Base-by-base conservation (phyloP, 768 basidiomycete species). In the Leccinum obscurum region DNA sequence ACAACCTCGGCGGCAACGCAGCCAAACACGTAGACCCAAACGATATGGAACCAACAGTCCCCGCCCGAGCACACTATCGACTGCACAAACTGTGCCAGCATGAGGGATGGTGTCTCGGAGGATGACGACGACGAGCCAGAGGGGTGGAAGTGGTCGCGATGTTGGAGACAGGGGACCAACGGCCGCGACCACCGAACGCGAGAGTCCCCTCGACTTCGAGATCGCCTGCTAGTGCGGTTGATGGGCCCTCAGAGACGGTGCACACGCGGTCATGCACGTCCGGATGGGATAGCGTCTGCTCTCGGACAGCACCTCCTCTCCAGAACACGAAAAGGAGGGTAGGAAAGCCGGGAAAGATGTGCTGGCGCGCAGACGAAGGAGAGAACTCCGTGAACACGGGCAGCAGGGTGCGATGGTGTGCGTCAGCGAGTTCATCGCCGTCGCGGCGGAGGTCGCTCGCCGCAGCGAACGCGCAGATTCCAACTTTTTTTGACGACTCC, bases 401-500 rank as follows among this genome's bases (percentile, higher is more conserved):
- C 6, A 68, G n/a, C 1, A 68, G 28, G 0, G 63, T 57, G 6
- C 61, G 59, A 9, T 24, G 34, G 15, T 68, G 61, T 1, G 26
- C 2, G 13, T 32, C 32, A 5, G 35, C 52, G 2, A 52, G 17
- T 3, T 35, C 24, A 1, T 49, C 20, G 10, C 35, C 56, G 0
- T 20, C 44, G 3, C 7, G 8, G 51, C 32, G 57, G 6, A 34
- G 37, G 2, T 68, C 64, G 1, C 53, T 6, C 0, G 61, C 59
- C 1, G 20, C 6, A 17, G 49, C 15, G 0, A 35, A 20, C 1
- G 59, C 61, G 0, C 59, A 68, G 2, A 66, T 32, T 6, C 62
- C 63, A 11, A 65, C 44, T 28, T 55, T 67, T 30, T 17, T 32
- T n/a, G 5, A 69, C 58, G 4, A 56, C 22, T n/a, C 56, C 49